Evolutionary conservation across 1,139 yeast genomes (phyloP).

Genomic region (Hyphopichia pseudoburtonii): DNA sequence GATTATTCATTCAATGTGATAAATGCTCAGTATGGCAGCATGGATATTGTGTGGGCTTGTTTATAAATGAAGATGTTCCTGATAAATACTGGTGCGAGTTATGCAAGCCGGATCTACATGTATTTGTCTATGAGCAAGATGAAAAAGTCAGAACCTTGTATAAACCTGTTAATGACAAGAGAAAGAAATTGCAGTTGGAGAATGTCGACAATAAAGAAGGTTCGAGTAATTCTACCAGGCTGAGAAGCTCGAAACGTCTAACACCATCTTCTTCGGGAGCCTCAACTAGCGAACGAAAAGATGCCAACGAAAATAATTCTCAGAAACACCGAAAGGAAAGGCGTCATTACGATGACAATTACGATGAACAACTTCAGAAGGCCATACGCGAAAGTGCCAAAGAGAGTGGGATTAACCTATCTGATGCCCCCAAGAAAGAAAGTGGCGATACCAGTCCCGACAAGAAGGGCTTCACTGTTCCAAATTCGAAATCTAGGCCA

Average conservation of each 20-base stretch:
- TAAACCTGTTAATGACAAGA: conserved; percentile 46
- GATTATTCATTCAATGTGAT: conserved; percentile 87
- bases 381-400: conserved; percentile 73
- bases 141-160: conserved; percentile 46
- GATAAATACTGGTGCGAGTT: conserved; percentile 92
- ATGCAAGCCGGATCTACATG: conserved; percentile 83
- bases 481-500: conserved; percentile 10
- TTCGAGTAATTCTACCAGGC: conserved; percentile 6
- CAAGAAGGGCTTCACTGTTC: conserved; percentile 8
- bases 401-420: conserved; percentile 24
- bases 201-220: conserved; percentile 14
- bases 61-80: conserved; percentile 72
- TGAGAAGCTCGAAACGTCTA: conserved; percentile 13
- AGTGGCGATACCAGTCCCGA: conserved; percentile 11
- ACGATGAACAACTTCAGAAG: conserved; percentile 66
- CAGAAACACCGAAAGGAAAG: conserved; percentile 15
- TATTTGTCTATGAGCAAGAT: conserved; percentile 36
- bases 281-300: conserved; percentile 7
- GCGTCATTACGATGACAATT: conserved; percentile 46
- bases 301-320: not conserved
- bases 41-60: conserved; percentile 89
- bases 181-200: conserved; percentile 42
- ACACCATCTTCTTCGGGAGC: conserved; percentile 12
- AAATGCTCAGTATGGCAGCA: conserved; percentile 96
- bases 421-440: conserved; percentile 6